Percentiles rank a stretch among this genome's conserved stretches.
phyloP scores from a whole-genome alignment of 345 rosid species.

The Melaleuca quinquenervia region DNA sequence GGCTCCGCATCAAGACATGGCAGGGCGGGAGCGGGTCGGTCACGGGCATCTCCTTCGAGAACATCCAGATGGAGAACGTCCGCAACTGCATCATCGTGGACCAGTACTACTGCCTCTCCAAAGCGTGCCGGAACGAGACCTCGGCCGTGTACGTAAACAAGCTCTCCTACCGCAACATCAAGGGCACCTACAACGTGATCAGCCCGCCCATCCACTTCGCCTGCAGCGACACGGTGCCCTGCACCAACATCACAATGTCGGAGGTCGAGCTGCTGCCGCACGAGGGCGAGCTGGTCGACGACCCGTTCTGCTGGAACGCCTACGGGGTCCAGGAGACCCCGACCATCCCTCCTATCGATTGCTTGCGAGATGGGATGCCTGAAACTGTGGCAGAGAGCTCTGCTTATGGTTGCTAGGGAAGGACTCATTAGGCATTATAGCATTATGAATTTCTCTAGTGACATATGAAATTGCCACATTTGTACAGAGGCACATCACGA shows the following conservation, averaged over 20 bases:
- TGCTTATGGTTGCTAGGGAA: constrained; percentile 24
- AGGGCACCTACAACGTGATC: constrained; percentile 81
- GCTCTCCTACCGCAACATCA: constrained; percentile 61
- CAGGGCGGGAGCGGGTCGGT: constrained; percentile 88
- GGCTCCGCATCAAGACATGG: constrained; percentile 91
- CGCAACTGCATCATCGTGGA: constrained; percentile 83
- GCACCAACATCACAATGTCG: constrained; percentile 84
- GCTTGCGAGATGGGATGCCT: constrained; percentile 74
- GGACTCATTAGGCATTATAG: not conserved
- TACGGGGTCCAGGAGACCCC: constrained; percentile 74
- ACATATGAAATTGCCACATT: not conserved
- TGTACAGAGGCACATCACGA: not conserved
- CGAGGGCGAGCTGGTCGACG: constrained; percentile 80
- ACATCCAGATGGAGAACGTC: constrained; percentile 93
- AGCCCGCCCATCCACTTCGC: constrained; percentile 87
- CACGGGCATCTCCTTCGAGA: constrained; percentile 50
- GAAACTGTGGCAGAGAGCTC: constrained; percentile 21
- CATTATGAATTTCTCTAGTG: not conserved
- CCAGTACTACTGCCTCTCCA: constrained; percentile 71
- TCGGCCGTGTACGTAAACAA: constrained; percentile 74
- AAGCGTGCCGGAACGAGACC: constrained; percentile 63
- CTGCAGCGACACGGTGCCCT: constrained; percentile 83
- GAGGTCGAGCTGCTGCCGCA: constrained; percentile 87
- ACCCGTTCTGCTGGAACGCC: constrained; percentile 98
- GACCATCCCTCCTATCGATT: constrained; percentile 75